Evolutionary conservation across 202 grass and related monocot species (phyloP).

Genomic region (Sporobolus alterniflorus): DNA sequence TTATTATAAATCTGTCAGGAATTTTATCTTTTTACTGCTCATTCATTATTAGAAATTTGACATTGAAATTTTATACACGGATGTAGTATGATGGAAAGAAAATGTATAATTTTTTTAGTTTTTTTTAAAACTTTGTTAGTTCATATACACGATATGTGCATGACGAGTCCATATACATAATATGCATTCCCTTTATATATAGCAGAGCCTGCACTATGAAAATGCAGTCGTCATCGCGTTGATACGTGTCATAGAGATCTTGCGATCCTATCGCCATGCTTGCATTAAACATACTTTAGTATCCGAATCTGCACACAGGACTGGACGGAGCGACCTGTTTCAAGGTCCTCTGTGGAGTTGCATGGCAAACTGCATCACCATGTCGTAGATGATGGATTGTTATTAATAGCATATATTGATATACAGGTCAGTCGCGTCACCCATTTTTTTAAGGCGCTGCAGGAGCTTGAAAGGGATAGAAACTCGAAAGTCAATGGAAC

Average conservation of each 20-base stretch:
- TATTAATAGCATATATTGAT: neutral
- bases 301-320: neutral
- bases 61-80: no score
- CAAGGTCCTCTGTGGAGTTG: conserved; percentile 28
- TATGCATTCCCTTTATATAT: no score
- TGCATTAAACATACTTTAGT: neutral
- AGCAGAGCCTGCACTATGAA: neutral
- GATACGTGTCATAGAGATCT: neutral
- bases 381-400: conserved; percentile 17
- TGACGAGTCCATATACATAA: no score
- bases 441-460: conserved; percentile 27
- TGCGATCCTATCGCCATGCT: conserved; percentile 21
- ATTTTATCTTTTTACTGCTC: no score
- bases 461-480: conserved; percentile 8
- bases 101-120: no score
- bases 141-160: no score
- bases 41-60: no score
- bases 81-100: no score
- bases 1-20: no score
- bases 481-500: neutral
- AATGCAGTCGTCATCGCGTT: neutral
- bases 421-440: conserved; percentile 22
- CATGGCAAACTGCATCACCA: conserved; percentile 30
- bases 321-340: conserved; percentile 7
- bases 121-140: no score